Evolutionary conservation across 1,284 basidiomycete species (phyloP).

Genomic region (Austropuccinia psidii): DNA sequence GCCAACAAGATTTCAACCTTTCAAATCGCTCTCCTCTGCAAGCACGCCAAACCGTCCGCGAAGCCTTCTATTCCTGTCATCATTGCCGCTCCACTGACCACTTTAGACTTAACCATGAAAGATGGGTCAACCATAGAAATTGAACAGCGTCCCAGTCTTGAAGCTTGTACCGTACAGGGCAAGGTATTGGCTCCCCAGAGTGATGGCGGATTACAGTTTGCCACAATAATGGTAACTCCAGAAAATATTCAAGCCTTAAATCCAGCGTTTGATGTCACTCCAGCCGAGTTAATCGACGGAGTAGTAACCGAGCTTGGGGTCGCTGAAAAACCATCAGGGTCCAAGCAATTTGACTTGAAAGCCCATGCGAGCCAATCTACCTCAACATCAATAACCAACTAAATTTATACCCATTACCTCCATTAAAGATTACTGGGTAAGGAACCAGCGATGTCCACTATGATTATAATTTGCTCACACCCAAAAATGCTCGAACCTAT

Average conservation of each 20-base stretch:
- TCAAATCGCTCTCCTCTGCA: conserved; percentile 25
- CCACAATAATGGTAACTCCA: conserved; percentile 63
- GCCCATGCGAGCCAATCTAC: too few species aligned
- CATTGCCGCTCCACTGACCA: conserved; percentile 80
- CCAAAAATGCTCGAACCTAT: too few species aligned
- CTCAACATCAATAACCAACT: too few species aligned
- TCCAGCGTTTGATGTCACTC: conserved; percentile 87
- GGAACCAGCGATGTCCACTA: too few species aligned
- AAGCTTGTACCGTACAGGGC: conserved; percentile 78
- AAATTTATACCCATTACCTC: too few species aligned
- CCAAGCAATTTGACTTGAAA: not conserved
- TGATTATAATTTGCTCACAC: too few species aligned
- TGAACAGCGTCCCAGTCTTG: conserved; percentile 73
- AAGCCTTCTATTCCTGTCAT: conserved; percentile 62
- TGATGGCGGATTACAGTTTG: conserved; percentile 54
- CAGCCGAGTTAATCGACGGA: conserved; percentile 58
- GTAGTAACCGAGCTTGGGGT: conserved; percentile 47
- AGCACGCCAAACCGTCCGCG: not conserved
- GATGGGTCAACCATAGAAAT: conserved; percentile 60
- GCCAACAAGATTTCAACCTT: conserved; percentile 62
- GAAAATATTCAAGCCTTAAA: conserved; percentile 63
- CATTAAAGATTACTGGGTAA: too few species aligned
- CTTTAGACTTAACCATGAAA: conserved; percentile 63
- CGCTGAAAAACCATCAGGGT: conserved; percentile 39
- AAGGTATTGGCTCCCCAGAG: conserved; percentile 56